These are phyloP conservation scores for Fusarium sambucinum DNA, from an alignment of 2,329 filamentous ascomycete genomes.

Conservation along the genomic window DNA sequence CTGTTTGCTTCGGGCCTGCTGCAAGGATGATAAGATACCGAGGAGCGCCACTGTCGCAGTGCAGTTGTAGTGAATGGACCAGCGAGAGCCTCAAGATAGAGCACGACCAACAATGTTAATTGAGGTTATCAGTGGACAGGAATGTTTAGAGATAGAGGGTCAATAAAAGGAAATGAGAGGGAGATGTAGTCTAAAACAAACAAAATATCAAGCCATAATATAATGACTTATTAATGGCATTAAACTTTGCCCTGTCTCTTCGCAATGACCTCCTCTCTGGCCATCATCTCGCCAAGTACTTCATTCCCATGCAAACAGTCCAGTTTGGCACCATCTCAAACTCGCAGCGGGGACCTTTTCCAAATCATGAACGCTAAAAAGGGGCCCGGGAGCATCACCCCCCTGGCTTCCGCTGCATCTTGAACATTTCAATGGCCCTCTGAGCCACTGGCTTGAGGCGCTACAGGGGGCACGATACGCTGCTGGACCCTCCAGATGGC, in stretches of 20 bases:
- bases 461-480: constrained; percentile 29
- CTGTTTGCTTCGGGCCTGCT: constrained; percentile 6
- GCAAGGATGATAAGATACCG: constrained; percentile 36
- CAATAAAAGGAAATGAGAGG: constrained; percentile 21
- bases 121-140: constrained; percentile 31
- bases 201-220: not conserved
- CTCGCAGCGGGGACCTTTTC: constrained; percentile 26
- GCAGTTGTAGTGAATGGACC: constrained; percentile 10
- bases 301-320: constrained; percentile 21
- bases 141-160: constrained; percentile 36
- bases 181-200: constrained; percentile 10
- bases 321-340: constrained; percentile 9
- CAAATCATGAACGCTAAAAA: constrained; percentile 29
- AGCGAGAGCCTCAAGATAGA: constrained; percentile 32
- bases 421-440: constrained; percentile 28
- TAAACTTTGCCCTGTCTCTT: constrained; percentile 29
- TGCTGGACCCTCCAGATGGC: constrained; percentile 14
- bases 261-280: constrained; percentile 23
- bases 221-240: constrained; percentile 29
- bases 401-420: constrained; percentile 26
- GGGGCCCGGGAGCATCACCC: constrained; percentile 20
- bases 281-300: constrained; percentile 31
- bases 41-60: constrained; percentile 37
- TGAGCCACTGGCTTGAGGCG: constrained; percentile 37
- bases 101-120: constrained; percentile 29